Base-by-base conservation (phyloP, 495 filamentous ascomycete genomes). In the Aspergillus baeticus region DNA sequence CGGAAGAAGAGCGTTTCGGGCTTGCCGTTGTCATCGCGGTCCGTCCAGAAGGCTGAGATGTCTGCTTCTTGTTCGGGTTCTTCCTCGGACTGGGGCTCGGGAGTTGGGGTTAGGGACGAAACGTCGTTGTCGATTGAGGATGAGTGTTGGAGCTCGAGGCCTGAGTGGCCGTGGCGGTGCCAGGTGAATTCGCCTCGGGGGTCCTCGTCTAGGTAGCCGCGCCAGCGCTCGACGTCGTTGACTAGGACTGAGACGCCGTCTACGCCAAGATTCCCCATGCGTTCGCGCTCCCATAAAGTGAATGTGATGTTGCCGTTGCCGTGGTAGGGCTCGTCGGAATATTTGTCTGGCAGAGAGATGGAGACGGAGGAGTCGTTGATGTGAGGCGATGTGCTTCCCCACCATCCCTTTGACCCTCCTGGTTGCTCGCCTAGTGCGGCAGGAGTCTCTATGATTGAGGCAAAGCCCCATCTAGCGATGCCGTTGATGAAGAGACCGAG, bases 401-500 rank as follows among this genome's bases (percentile, higher is more conserved):
- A 77, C 71, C 84, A 85, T 0, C 84, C 73, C 39, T 68, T 54
- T 10, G 59, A 57, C 33, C 69, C 74, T 42, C 63, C 68, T 0
- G 70, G 64, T 6, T 67, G 57, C 57, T 79, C 76, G 33, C 76
- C 76, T 36, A 98, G 69, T 17, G 83, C 83, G 1, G 71, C 81
- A 1, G 87, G 81, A 0, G 94, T 97, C 71, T 97, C 89, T n/a
- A 97, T 78, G 54, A 98, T 83, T 2, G 87, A 82, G 45, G 92
- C 92, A 61, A 96, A 98, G 11, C 91, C 93, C 93, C 93, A 98
- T 14, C 93, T 79, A 11, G 92, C 92, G 57, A 91, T 83, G 15
- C 93, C 93, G 64, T 98, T 96, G 72, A 95, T 83, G 70, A 96
- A 96, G 0, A 98, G 76, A 13, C 93, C 93, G 6, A 98, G 67